phyloP scores from a whole-genome alignment of 148 eudicot genomes.

The Drosera capensis region DNA sequence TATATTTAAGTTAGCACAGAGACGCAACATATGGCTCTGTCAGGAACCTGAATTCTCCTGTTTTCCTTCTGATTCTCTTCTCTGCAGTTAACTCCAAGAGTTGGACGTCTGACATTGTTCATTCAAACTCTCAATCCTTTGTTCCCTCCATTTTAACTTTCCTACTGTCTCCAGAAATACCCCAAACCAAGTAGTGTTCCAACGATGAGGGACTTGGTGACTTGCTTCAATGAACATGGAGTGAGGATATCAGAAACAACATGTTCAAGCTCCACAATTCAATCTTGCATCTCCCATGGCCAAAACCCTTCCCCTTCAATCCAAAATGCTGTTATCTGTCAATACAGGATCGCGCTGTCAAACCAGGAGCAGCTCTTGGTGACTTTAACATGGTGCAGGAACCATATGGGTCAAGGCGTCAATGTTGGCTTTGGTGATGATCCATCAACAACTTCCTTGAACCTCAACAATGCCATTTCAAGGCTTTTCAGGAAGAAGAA shows the following conservation, averaged over 20 bases:
- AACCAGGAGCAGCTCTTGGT: background rate
- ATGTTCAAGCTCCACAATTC: background rate
- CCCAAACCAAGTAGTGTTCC: background rate
- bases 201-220: background rate
- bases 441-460: slow-evolving; percentile 1
- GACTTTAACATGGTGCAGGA: background rate
- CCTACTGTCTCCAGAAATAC: background rate
- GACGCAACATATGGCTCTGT: background rate
- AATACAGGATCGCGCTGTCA: background rate
- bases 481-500: background rate
- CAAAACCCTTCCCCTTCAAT: background rate
- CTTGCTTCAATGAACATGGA: background rate
- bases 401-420: background rate
- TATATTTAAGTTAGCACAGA: background rate
- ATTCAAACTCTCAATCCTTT: background rate
- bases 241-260: background rate
- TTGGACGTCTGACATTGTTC: background rate
- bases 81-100: background rate
- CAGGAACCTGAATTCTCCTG: background rate
- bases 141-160: background rate
- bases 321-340: background rate
- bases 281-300: background rate
- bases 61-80: background rate
- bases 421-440: background rate
- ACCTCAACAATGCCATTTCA: background rate